Percentiles rank a stretch among this genome's conserved stretches.
These are phyloP conservation scores for Starmerella sirachaensis DNA, from an alignment of 805 yeast genomes.

Conservation along the genomic window DNA sequence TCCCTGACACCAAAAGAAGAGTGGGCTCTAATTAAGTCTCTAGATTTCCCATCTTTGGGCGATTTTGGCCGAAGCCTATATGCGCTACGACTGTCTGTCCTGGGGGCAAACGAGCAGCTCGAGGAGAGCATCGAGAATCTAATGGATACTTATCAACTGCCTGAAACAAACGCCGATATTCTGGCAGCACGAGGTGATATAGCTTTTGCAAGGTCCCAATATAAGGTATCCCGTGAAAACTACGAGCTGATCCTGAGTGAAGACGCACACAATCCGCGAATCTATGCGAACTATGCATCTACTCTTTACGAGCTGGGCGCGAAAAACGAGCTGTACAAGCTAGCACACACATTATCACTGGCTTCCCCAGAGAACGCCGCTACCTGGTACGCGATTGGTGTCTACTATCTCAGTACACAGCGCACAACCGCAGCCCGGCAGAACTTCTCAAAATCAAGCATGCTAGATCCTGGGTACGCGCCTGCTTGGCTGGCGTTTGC, in stretches of 20 bases:
- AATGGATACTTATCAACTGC: slow-evolving; percentile 59
- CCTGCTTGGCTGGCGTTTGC: slow-evolving; percentile 99
- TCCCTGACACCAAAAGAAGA: slow-evolving; percentile 65
- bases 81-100: slow-evolving; percentile 63
- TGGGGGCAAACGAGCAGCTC: slow-evolving; percentile 42
- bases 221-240: slow-evolving; percentile 57
- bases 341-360: slow-evolving; percentile 79
- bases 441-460: slow-evolving; percentile 78
- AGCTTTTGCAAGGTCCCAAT: slow-evolving; percentile 62
- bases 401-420: slow-evolving; percentile 66
- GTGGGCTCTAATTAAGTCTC: slow-evolving; percentile 35
- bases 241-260: slow-evolving; percentile 43
- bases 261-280: slow-evolving; percentile 61
- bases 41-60: slow-evolving; percentile 68
- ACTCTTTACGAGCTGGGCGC: slow-evolving; percentile 78
- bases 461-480: slow-evolving; percentile 77
- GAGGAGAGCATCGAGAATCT: slow-evolving; percentile 56
- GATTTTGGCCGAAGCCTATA: slow-evolving; percentile 61
- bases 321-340: slow-evolving; percentile 62
- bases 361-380: slow-evolving; percentile 67
- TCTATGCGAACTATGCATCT: slow-evolving; percentile 68
- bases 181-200: slow-evolving; percentile 56
- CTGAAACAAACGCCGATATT: slow-evolving; percentile 52
- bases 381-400: slow-evolving; percentile 88
- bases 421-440: slow-evolving; percentile 73